Conservation (phyloP, 164 flowering plant species). For the Macadamia integrifolia region DNA sequence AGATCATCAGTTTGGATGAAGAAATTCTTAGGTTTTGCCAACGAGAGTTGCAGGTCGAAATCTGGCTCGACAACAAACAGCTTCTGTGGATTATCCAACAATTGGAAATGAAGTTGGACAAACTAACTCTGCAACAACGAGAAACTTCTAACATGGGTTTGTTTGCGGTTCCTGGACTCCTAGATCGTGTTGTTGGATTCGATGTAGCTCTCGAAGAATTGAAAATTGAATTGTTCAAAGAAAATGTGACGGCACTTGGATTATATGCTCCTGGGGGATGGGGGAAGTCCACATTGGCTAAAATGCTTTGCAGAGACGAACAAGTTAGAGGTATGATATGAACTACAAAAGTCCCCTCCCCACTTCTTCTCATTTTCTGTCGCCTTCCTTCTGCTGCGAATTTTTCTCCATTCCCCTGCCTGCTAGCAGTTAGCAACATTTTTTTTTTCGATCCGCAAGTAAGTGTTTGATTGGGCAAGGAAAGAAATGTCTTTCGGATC, state of each 20-base stretch:
- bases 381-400: no score
- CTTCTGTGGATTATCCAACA: no score
- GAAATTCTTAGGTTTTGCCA: no score
- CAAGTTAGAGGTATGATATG: conserved; percentile 29
- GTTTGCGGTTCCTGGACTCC: conserved; percentile 17
- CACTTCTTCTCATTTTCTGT: no score
- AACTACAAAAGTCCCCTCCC: no score
- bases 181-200: conserved; percentile 23
- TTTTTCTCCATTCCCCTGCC: no score
- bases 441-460: no score
- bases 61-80: no score
- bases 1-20: conserved; percentile 18
- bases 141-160: background rate
- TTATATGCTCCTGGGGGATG: conserved; percentile 8
- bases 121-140: background rate
- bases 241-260: background rate
- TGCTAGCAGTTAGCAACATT: no score
- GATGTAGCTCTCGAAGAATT: conserved; percentile 30
- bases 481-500: no score
- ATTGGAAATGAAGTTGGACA: background rate
- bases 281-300: conserved; percentile 22
- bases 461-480: no score
- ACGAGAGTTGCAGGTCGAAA: no score
- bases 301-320: conserved; percentile 21
- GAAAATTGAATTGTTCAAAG: conserved; percentile 25